Conservation (phyloP, 176 grass and related monocot species). For the Saccharum officinarum region DNA sequence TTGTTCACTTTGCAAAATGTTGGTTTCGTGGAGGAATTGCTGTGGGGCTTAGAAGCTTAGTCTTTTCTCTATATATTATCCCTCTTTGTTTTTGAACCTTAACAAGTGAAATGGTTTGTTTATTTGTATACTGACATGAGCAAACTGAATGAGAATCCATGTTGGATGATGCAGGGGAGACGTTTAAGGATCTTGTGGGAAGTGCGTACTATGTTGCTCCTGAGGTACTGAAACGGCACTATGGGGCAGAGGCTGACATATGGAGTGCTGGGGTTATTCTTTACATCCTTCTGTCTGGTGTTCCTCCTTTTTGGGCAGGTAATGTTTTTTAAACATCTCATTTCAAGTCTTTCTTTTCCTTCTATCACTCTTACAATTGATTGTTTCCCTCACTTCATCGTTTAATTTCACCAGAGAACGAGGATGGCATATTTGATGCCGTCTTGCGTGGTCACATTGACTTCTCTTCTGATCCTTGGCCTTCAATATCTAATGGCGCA, state of each 20-base stretch:
- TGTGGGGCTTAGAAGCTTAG: neutral
- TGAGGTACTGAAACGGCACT: constrained; percentile 79
- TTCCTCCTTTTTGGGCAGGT: constrained; percentile 99
- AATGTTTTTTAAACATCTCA: neutral
- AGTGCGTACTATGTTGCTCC: constrained; percentile 99
- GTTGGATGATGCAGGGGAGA: constrained; percentile 56
- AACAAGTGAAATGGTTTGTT: neutral
- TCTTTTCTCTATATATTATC: neutral
- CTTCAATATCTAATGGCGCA: constrained; percentile 79
- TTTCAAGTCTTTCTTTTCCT: neutral
- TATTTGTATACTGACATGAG: neutral
- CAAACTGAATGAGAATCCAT: constrained; percentile 2
- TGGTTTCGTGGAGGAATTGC: neutral
- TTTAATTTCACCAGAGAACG: constrained; percentile 72
- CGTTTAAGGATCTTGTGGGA: constrained; percentile 95
- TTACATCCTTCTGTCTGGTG: constrained; percentile 96
- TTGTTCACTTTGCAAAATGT: constrained; percentile 13
- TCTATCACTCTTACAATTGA: neutral
- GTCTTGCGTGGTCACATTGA: constrained; percentile 74
- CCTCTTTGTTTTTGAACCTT: neutral
- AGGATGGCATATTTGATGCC: constrained; percentile 93
- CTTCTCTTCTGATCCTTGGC: constrained; percentile 93
- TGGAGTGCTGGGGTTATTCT: constrained; percentile 99
- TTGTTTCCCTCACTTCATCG: neutral
- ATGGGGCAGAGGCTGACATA: constrained; percentile 92